Evolutionary conservation across 108 stramenopile species (phyloP).

Genomic region (Phaeodactylum tricornutum): DNA sequence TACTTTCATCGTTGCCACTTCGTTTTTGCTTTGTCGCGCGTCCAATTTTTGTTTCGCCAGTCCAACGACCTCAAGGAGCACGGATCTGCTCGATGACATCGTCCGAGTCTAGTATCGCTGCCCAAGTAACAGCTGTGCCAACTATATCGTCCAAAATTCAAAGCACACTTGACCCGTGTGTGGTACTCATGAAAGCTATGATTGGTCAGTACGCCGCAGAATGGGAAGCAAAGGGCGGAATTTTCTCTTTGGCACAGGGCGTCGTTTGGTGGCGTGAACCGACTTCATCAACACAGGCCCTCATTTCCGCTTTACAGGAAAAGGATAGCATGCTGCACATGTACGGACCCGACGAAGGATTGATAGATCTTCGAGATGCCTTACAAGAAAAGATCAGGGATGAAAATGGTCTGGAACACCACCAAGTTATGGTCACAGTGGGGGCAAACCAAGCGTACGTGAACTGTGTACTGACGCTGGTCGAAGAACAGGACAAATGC

Average conservation of each 20-base stretch:
- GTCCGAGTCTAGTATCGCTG: not conserved
- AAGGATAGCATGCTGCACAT: constrained; percentile 27
- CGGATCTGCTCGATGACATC: too few relatives aligned
- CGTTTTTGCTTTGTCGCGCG: too few relatives aligned
- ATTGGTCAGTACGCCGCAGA: constrained; percentile 38
- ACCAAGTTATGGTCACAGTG: constrained; percentile 77
- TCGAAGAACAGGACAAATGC: constrained; percentile 39
- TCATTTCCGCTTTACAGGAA: constrained; percentile 18
- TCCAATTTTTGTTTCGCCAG: too few relatives aligned
- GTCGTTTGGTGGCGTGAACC: constrained; percentile 82
- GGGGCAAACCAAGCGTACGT: constrained; percentile 93
- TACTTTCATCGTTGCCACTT: too few relatives aligned
- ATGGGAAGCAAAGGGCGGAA: constrained; percentile 61
- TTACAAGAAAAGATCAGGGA: constrained; percentile 35
- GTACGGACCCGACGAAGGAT: constrained; percentile 78
- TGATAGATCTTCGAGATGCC: constrained; percentile 40
- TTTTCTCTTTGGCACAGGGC: constrained; percentile 77
- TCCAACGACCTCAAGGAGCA: too few relatives aligned
- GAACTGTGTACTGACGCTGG: constrained; percentile 73
- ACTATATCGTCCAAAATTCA: not conserved
- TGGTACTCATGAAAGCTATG: constrained; percentile 68
- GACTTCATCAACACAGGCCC: constrained; percentile 15
- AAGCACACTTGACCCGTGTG: constrained; percentile 73
- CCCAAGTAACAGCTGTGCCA: not conserved
- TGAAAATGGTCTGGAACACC: constrained; percentile 57